Base-by-base conservation (phyloP, 225 moss, liverwort and hornwort species). In the Pleurozium schreberi region DNA sequence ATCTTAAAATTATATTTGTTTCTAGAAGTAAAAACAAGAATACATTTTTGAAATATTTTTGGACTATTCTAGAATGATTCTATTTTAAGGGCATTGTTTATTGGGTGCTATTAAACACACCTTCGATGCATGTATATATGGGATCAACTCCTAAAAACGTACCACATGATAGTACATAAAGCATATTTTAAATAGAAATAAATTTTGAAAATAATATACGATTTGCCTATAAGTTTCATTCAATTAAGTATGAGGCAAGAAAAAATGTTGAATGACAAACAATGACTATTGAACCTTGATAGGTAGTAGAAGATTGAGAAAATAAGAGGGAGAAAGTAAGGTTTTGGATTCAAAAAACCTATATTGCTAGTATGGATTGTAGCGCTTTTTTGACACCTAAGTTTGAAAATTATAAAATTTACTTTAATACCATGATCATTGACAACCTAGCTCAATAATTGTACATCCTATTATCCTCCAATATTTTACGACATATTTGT, bases 181-280 rank as follows among this genome's bases (percentile, higher is more conserved):
- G 6, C 18, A 28, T 16, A 43, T 17, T 26, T 71, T 17, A 26
- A 70, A 28, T 28, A 71, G 8, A 9, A 27, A 43, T 71, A 16
- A 16, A 27, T 4, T 43, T 27, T 43, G 40, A 71, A 26, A 67
- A 67, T 67, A 22, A 28, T 16, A 43, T 16, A 14, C 0, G 10
- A 27, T 71, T 43, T 71, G 5, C 17, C 3, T 10, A 73, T 28
- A 6, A 45, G 0, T 17, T 71, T 18, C 45, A 45, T 73, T 45
- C 18, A 30, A 45, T 45, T 0, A 4, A 0, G 1, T 0, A 0
- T 43, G 16, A 45, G 4, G 30, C 9, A 73, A 45, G 11, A 18
- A 45, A 45, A 73, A 6, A 18, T 45, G 8, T 45, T 73, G 17
- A 45, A 18, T 73, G 18, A 30, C 6, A 0, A 10, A 17, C 11